Evolutionary conservation across 495 filamentous ascomycete species (phyloP), one percentile per base, ranked within the genome.

Genomic region (Aspergillus cristatus): DNA sequence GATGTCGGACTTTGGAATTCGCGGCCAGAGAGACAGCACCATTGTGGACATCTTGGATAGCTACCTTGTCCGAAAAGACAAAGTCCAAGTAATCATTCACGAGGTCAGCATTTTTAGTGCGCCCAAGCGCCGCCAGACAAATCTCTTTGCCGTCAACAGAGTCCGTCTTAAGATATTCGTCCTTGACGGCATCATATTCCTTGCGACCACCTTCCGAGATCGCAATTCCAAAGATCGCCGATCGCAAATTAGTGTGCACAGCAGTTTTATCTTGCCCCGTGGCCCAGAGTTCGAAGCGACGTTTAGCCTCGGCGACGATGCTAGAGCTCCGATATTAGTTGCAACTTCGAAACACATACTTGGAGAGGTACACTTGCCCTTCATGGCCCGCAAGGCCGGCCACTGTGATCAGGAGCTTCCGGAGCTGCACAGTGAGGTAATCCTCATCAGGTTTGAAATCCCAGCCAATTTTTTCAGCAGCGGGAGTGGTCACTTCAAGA

Each of bases 131-230:
- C 30, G 73, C 62, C 7, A 98, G 72, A 47, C 77, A 79, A 37
- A 90, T 83, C 50, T 97, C 89, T 59, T 85, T 88, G 40, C 86
- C 87, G 50, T 96, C 91, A 20, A 94, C 77, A 6, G 87, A 80
- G 24, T 81, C 80, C 1, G 86, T 93, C 17, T 64, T 75, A 28
- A 75, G 69, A 66, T 84, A 98, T 58, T 94, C 85, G 7, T 85
- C 67, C 65, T 88, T 84, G 20, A 98, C 73, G 5, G 76, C 72
- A 18, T 83, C 75, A 50, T 84, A 86, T 38, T 76, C 79, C 7
- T 71, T 50, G 6, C 71, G 65, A 34, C 84, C 78, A 17, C 78
- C 76, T 39, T 82, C 68, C 18, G 72, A 72, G 20, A 96, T 68
- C n/a, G 75, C 81, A 31, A 84, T 79, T 30, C 76, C 75, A 72